Evolutionary conservation across 768 basidiomycete genomes (phyloP), one percentile per base, ranked within the genome.

Genomic region (Leucosporidium yakuticum): DNA sequence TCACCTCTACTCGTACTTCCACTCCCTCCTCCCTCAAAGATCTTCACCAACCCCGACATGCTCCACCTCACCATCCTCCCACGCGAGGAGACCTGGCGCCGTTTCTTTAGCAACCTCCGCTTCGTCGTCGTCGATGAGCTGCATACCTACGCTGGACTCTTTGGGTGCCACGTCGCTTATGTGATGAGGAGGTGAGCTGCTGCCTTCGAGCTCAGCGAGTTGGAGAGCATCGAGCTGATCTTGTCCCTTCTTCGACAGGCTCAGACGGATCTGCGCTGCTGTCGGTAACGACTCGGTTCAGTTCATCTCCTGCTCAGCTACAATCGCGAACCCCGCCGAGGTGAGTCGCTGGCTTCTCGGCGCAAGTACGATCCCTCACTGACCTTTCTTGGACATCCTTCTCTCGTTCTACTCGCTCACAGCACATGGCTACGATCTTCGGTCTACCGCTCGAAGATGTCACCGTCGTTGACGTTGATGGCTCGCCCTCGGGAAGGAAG

Each of bases 11-110:
- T 8, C 5, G 25, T 23, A 25, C 29, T 14, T 44, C 27, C n/a
- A 34, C 54, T 29, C n/a, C 23, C 11, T 61, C 4, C 23, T 8
- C 12, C 4, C 2, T 27, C 4, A 1, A 54, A 72, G 71, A 88
- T 95, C 60, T 88, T 94, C 74, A 92, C 91, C 7, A 95, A 95
- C 76, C 91, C 92, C 73, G 91, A 93, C 72, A 93, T 86, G 81
- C 81, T 95, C 11, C 91, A 94, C 75, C 85, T 87, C 27, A 88
- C 89, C 0, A 88, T 95, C 64, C 80, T 94, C 2, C 91, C 91
- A 0, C 84, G 88, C 53, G 91, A 95, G 78, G 88, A 92, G 48
- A 74, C 81, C 7, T 95, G 91, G 92, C 82, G 91, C 80, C 82
- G 84, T 86, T 92, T 91, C 75, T 77, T 95, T 60, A 85, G 85